Evolutionary conservation across 768 basidiomycete genomes (phyloP).

Genomic region (Fistulinella prunicolor): DNA sequence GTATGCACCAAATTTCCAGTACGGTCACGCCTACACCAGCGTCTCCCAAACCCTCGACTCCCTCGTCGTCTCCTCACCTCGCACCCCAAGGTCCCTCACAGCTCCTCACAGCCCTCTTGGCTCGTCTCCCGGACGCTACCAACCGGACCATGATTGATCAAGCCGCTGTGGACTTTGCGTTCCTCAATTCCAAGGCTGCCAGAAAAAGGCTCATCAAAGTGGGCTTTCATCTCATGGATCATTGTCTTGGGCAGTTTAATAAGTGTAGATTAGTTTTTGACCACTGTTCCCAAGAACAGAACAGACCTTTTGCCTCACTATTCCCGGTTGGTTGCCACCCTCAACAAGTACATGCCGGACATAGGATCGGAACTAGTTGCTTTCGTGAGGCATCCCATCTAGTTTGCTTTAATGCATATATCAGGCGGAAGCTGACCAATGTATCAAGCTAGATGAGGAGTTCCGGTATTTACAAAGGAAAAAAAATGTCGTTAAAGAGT

Average conservation of each 20-base stretch:
- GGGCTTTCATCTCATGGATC: slow-evolving; percentile 3
- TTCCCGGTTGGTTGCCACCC: slow-evolving; percentile 80
- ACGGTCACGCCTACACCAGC: slow-evolving; percentile 62
- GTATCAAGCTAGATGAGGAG: slow-evolving; percentile 85
- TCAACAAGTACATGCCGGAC: slow-evolving; percentile 93
- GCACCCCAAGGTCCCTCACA: slow-evolving; percentile 91
- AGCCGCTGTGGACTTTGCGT: slow-evolving; percentile 92
- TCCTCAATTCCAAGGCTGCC: slow-evolving; percentile 95
- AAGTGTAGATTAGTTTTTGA: slow-evolving; percentile 57
- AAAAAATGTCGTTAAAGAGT: slow-evolving; percentile 88
- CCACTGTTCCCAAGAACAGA: slow-evolving; percentile 81
- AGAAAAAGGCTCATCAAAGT: slow-evolving; percentile 90
- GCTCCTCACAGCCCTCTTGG: slow-evolving; percentile 84
- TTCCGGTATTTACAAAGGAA: slow-evolving; percentile 94
- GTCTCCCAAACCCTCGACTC: slow-evolving; percentile 60
- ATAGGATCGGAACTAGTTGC: slow-evolving; percentile 80
- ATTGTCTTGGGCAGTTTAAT: slow-evolving; percentile 6
- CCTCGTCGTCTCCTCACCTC: slow-evolving; percentile 64
- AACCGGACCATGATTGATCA: slow-evolving; percentile 89
- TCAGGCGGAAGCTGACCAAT: slow-evolving; percentile 3
- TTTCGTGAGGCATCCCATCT: slow-evolving; percentile 50
- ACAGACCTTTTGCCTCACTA: slow-evolving; percentile 93
- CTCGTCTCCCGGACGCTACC: slow-evolving; percentile 91
- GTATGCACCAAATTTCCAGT: slow-evolving; percentile 35
- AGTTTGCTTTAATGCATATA: not conserved